These are phyloP conservation scores for Leptomonas pyrrhocoris DNA, from an alignment of 208 protist species.

Conservation along the genomic window DNA sequence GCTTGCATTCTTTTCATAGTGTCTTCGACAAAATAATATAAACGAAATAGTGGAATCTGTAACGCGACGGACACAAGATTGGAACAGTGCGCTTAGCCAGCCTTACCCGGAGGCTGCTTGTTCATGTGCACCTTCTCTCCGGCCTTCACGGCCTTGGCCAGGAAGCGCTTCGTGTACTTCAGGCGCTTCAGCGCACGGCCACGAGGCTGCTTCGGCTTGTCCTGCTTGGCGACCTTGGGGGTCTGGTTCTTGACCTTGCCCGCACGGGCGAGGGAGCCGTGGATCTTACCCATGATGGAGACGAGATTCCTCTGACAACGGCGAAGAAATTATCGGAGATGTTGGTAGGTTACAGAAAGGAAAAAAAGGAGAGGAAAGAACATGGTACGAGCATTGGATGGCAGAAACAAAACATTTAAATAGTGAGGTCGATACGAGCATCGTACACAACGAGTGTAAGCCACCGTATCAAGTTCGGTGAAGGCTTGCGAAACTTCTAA, in stretches of 20 bases:
- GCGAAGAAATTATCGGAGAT: slow-evolving; percentile 2
- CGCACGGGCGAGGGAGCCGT: slow-evolving; percentile 98
- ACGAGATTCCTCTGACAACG: no score
- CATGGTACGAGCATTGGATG: no score
- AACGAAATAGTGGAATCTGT: slow-evolving; percentile 20
- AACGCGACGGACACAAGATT: not conserved
- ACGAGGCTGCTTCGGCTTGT: slow-evolving; percentile 95
- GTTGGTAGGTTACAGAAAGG: not conserved
- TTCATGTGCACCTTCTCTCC: slow-evolving; percentile 95
- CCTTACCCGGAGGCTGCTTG: slow-evolving; percentile 75
- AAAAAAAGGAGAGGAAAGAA: not conserved
- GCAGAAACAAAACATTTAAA: no score
- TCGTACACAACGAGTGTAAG: no score
- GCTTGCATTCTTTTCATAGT: not conserved
- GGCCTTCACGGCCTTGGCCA: slow-evolving; percentile 91
- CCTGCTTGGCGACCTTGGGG: slow-evolving; percentile 95
- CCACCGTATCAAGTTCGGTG: no score
- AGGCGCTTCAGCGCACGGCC: slow-evolving; percentile 97
- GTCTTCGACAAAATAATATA: slow-evolving; percentile 8
- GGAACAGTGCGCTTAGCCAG: slow-evolving; percentile 4
- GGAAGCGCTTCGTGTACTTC: slow-evolving; percentile 97
- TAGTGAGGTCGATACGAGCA: no score
- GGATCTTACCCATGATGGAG: slow-evolving; percentile 96
- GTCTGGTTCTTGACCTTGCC: slow-evolving; percentile 99
- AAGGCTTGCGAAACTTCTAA: no score